These are phyloP conservation scores for Aureobasidium mangrovei DNA, from an alignment of 2,329 filamentous ascomycete genomes.

Conservation along the genomic window DNA sequence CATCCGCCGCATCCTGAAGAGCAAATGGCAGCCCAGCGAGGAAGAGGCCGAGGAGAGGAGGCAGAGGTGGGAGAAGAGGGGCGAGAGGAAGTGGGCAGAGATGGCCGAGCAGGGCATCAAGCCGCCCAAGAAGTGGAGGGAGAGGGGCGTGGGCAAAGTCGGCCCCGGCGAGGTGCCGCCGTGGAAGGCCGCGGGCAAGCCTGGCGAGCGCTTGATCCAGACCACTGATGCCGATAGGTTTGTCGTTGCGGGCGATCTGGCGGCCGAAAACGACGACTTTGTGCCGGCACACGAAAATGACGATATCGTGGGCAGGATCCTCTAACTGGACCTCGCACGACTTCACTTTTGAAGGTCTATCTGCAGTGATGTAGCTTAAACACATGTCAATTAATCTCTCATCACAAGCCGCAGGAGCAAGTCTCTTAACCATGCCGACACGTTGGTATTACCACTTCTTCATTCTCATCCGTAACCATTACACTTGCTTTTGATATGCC, in stretches of 20 bases:
- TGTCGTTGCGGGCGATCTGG: constrained; percentile 9
- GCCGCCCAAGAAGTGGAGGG: constrained; percentile 46
- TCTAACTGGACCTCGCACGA: background rate
- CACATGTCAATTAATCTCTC: too few species aligned
- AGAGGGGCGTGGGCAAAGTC: constrained; percentile 31
- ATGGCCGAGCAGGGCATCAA: constrained; percentile 44
- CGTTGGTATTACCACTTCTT: too few species aligned
- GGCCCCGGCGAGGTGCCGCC: constrained; percentile 12
- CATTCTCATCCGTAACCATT: background rate
- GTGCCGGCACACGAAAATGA: background rate
- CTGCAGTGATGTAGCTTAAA: too few species aligned
- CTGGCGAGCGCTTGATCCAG: constrained; percentile 17
- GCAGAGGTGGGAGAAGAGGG: constrained; percentile 39
- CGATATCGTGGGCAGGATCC: background rate
- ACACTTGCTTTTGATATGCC: background rate
- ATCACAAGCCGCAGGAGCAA: too few species aligned
- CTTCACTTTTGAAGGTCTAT: too few species aligned
- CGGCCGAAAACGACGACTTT: background rate
- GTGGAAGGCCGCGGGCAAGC: constrained; percentile 12
- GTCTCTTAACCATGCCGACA: too few species aligned
- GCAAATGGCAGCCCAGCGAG: constrained; percentile 59
- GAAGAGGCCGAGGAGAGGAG: constrained; percentile 36
- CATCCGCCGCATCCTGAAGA: constrained; percentile 75
- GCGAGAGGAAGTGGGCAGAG: constrained; percentile 41
- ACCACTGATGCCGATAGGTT: constrained; percentile 9